A percentile compares a stretch with the other conserved stretches of the same genome.
Conservation (phyloP, 768 basidiomycete species). For the Boletellus emodensis region DNA sequence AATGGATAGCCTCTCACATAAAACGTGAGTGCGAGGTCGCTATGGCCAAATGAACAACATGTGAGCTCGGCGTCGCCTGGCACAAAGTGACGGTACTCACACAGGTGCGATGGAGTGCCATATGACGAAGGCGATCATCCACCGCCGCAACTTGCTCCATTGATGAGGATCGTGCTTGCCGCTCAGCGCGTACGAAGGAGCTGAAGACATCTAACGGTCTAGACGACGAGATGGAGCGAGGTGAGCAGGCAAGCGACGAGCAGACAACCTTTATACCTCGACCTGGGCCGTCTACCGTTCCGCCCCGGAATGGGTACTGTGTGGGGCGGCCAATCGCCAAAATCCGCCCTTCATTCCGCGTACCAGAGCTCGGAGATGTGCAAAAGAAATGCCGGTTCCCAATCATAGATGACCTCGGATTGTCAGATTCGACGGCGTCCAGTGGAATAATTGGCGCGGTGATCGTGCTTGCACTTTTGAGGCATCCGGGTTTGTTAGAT, state of each 20-base stretch:
- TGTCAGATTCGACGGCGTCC: conserved; percentile 11
- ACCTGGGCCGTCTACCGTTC: neutral
- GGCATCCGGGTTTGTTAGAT: neutral
- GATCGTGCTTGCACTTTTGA: neutral
- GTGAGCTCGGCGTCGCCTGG: neutral
- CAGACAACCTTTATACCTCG: conserved; percentile 14
- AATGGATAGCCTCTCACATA: conserved; percentile 15
- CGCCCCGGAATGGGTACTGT: neutral
- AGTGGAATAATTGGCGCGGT: neutral
- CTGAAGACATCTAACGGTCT: conserved; percentile 17
- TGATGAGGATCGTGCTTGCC: conserved; percentile 24
- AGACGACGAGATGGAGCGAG: neutral
- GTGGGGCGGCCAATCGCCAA: conserved; percentile 19
- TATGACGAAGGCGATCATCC: conserved; percentile 26
- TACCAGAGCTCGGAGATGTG: neutral
- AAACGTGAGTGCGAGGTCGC: conserved; percentile 25
- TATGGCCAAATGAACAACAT: neutral
- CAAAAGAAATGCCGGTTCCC: neutral
- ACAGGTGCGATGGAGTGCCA: conserved; percentile 30
- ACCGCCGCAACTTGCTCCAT: conserved; percentile 28
- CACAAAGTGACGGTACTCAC: conserved; percentile 9
- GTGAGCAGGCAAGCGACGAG: neutral
- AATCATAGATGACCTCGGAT: conserved; percentile 6
- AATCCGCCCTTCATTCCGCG: conserved; percentile 4
- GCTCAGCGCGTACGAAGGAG: conserved; percentile 13